Evolutionary conservation across 2,329 filamentous ascomycete species (phyloP).

Genomic region (Ceratocystis smalleyi): DNA sequence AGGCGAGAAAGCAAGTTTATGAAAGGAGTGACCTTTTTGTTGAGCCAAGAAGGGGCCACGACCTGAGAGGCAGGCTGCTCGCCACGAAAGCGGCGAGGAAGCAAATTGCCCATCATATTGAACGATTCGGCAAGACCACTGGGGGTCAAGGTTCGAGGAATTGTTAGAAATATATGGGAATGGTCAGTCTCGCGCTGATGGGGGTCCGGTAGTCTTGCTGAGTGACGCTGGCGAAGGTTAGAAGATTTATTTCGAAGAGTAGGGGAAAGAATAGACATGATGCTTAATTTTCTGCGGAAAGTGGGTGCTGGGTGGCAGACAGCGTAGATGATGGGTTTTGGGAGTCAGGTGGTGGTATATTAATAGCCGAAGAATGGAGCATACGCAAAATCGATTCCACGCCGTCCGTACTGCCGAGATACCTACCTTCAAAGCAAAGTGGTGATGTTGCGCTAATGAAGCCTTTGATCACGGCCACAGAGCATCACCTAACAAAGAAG

Average conservation of each 20-base stretch:
- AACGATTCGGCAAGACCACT: conserved; percentile 14
- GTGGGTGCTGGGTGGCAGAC: neutral
- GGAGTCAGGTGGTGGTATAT: neutral
- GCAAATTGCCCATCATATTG: conserved; percentile 39
- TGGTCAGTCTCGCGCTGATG: neutral
- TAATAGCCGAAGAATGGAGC: neutral
- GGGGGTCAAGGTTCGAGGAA: neutral
- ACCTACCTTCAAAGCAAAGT: neutral
- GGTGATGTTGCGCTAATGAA: neutral
- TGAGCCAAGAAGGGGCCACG: conserved; percentile 39
- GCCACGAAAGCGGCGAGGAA: conserved; percentile 48
- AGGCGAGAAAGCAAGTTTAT: conserved; percentile 66
- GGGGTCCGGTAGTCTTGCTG: neutral
- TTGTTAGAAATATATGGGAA: neutral
- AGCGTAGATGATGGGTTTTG: neutral
- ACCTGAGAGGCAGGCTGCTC: conserved; percentile 35
- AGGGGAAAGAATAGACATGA: neutral
- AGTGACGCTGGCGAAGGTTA: neutral
- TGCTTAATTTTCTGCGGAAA: neutral
- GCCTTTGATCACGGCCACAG: neutral
- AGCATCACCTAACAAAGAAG: neutral
- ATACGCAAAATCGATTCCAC: neutral
- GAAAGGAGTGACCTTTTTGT: conserved; percentile 53
- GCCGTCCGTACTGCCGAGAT: neutral
- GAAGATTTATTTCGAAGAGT: neutral